Conservation (phyloP, 148 eudicot genomes). For the Fagopyrum homotropicum region DNA sequence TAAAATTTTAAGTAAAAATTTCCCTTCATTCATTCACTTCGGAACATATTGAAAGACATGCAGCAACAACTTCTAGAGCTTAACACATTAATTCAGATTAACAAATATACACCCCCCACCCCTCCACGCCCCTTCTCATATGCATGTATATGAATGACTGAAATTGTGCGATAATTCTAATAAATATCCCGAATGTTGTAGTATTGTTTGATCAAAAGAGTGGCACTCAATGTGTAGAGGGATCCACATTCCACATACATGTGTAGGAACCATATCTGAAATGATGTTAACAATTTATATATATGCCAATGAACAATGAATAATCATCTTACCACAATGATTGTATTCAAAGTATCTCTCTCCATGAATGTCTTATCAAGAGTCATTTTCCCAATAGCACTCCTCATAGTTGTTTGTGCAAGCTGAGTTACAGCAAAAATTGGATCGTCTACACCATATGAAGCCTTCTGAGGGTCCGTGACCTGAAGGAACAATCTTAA, state of each 20-base stretch:
- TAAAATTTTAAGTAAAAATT: neutral
- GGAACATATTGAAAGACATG: neutral
- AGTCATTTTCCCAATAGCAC: constrained; percentile 86
- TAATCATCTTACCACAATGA: constrained; percentile 57
- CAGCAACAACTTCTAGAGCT: neutral
- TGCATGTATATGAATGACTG: neutral
- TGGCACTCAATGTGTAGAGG: neutral
- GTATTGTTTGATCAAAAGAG: neutral
- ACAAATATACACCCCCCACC: neutral
- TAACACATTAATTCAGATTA: no score
- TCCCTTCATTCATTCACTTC: neutral
- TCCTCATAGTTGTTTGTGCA: constrained; percentile 95
- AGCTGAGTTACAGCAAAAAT: constrained; percentile 76
- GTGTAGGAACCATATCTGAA: neutral
- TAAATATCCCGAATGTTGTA: neutral
- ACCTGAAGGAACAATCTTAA: constrained; percentile 36
- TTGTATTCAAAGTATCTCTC: constrained; percentile 79
- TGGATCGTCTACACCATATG: constrained; percentile 90
- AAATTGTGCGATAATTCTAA: neutral
- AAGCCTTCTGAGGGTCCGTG: constrained; percentile 67
- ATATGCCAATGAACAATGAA: neutral
- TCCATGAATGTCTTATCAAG: constrained; percentile 96
- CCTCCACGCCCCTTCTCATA: neutral
- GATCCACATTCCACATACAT: neutral
- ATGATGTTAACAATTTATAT: neutral